Evolutionary conservation across 164 flowering plant species (phyloP).

Genomic region (Platanus orientalis): DNA sequence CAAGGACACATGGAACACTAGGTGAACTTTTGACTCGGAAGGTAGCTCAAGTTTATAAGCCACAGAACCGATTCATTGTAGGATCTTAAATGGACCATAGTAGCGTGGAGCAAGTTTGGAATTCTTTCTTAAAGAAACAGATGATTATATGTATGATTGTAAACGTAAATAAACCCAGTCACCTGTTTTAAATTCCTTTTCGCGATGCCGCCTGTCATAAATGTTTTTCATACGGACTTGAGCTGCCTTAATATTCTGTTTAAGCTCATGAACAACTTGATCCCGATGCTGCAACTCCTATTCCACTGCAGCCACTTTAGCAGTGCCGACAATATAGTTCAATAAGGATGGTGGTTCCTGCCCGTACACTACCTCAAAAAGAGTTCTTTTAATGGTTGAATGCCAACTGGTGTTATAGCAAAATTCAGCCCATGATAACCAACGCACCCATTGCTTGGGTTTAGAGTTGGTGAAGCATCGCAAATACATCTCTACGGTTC

Average conservation of each 20-base stretch:
- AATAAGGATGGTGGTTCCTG: neutral
- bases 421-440: conserved; percentile 8
- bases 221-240: neutral
- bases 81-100: neutral
- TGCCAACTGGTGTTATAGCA: conserved; percentile 11
- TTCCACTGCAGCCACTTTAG: neutral
- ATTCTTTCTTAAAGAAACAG: neutral
- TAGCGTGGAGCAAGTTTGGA: neutral
- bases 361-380: conserved; percentile 4
- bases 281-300: neutral
- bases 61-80: neutral
- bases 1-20: neutral
- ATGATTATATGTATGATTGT: neutral
- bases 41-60: neutral
- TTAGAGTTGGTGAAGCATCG: neutral
- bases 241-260: neutral
- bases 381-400: neutral
- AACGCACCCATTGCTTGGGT: neutral
- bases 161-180: neutral
- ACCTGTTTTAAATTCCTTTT: neutral
- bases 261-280: neutral
- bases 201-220: neutral
- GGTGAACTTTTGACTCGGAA: neutral
- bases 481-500: conserved; percentile 6
- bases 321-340: neutral